phyloP scores from a whole-genome alignment of 306 rosid species.

The Malus fusca region DNA sequence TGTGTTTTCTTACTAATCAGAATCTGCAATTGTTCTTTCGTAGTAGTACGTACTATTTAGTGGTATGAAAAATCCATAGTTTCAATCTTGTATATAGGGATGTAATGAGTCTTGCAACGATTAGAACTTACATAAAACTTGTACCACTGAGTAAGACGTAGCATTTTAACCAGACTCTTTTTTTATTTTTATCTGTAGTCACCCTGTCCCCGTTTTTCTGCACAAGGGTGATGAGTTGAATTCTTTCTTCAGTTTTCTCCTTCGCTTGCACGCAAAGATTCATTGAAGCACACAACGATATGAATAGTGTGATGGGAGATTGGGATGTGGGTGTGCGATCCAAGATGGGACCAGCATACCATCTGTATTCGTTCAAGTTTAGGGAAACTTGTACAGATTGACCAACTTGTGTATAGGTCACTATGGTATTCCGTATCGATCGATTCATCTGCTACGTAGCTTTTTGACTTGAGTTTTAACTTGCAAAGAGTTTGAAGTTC shows the following conservation, averaged over 20 bases:
- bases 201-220: background rate
- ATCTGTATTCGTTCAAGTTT: background rate
- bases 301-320: background rate
- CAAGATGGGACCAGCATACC: slow-evolving; percentile 42
- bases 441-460: no score
- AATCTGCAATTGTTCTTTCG: background rate
- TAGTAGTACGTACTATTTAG: no score
- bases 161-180: slow-evolving; percentile 10
- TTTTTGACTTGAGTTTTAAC: no score
- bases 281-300: slow-evolving; percentile 31
- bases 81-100: no score
- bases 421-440: background rate
- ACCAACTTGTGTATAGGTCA: background rate
- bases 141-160: no score
- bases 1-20: background rate
- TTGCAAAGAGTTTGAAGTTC: no score
- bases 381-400: background rate
- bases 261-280: slow-evolving; percentile 67
- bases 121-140: no score
- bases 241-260: slow-evolving; percentile 10
- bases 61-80: no score
- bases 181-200: background rate
- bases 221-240: slow-evolving; percentile 8
- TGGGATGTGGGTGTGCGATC: slow-evolving; percentile 45
- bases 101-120: no score